phyloP scores from a whole-genome alignment of 495 filamentous ascomycete genomes.

The Aspergillus funiculosus region DNA sequence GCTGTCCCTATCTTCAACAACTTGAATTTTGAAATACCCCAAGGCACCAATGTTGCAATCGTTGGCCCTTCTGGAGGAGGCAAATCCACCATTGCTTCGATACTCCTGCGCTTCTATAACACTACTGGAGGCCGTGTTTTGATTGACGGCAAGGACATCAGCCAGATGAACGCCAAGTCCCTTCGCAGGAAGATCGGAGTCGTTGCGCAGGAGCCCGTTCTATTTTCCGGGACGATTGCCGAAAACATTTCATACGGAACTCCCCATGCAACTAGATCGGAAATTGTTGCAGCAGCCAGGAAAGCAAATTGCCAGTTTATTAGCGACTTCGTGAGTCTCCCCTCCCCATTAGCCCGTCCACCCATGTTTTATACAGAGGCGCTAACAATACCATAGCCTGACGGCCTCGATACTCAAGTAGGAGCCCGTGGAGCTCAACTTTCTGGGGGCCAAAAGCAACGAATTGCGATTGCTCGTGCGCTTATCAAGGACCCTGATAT shows the following conservation, averaged over 20 bases:
- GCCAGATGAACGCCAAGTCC: conserved; percentile 85
- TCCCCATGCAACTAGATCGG: conserved; percentile 66
- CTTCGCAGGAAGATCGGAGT: conserved; percentile 91
- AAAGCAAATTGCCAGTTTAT: conserved; percentile 98
- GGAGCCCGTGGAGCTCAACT: conserved; percentile 90
- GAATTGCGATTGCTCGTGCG: conserved; percentile 93
- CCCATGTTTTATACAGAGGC: no score
- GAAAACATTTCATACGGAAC: conserved; percentile 96
- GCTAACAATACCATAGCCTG: conserved; percentile 49
- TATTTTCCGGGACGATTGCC: conserved; percentile 92
- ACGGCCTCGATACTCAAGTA: conserved; percentile 90
- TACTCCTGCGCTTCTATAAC: conserved; percentile 86
- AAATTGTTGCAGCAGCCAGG: conserved; percentile 80
- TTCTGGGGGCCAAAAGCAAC: conserved; percentile 94
- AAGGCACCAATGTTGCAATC: conserved; percentile 90
- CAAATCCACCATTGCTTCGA: conserved; percentile 86
- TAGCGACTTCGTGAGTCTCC: conserved; percentile 68
- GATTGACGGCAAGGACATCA: conserved; percentile 81
- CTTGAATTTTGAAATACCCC: conserved; percentile 83
- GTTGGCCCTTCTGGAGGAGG: conserved; percentile 93
- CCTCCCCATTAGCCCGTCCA: not conserved
- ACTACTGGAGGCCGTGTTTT: conserved; percentile 70
- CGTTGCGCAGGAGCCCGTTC: conserved; percentile 89
- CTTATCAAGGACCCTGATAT: conserved; percentile 96
- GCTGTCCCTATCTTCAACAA: conserved; percentile 87